These are phyloP conservation scores for Cercospora zeae-maydis DNA, from an alignment of 2,329 filamentous ascomycete genomes.

Conservation along the genomic window DNA sequence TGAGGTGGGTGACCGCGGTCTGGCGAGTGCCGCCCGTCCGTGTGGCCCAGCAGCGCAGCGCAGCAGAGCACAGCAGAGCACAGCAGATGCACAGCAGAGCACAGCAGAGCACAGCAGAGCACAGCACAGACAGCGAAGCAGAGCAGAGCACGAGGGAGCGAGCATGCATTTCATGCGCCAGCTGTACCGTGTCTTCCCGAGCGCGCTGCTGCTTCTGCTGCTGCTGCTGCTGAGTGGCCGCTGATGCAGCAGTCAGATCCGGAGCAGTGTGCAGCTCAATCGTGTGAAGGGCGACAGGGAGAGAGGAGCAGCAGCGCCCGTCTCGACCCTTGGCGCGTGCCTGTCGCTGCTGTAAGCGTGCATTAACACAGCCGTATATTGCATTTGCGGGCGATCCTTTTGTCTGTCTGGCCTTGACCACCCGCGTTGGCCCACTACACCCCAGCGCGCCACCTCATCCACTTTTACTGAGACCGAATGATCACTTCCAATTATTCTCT, in stretches of 20 bases:
- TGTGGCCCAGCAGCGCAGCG: neutral
- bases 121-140: neutral
- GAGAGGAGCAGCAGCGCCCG: neutral
- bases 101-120: too few species aligned
- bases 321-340: neutral
- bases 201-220: too few species aligned
- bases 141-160: neutral
- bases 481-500: neutral
- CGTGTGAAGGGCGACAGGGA: neutral
- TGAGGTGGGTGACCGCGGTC: neutral
- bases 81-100: too few species aligned
- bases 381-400: neutral
- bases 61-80: too few species aligned
- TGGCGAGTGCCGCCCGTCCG: neutral
- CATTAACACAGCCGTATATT: too few species aligned
- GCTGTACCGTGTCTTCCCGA: neutral
- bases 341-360: too few species aligned
- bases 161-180: too few species aligned
- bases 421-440: neutral
- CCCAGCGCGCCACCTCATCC: slow-evolving; percentile 1
- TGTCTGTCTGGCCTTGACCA: too few species aligned
- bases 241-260: neutral
- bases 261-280: neutral
- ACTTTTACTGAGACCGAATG: neutral
- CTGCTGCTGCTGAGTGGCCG: neutral